Conservation (phyloP, 805 yeast genomes). For the Kluyveromyces wickerhamii region DNA sequence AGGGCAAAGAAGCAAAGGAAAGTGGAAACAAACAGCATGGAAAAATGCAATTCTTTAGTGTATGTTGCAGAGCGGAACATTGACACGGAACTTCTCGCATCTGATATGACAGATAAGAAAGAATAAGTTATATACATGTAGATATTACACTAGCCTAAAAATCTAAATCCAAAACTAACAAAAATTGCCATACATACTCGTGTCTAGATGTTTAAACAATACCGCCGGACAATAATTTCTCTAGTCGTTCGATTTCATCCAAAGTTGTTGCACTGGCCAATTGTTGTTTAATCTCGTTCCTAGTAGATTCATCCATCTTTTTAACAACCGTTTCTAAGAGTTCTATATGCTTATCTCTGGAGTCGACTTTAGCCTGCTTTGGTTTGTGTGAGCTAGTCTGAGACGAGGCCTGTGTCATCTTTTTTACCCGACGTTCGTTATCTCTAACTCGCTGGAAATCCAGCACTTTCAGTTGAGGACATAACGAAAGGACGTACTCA, state of each 20-base stretch:
- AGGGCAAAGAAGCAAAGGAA: too few relatives aligned
- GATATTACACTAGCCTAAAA: too few relatives aligned
- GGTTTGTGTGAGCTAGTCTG: background rate
- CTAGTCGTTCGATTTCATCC: slow-evolving; percentile 69
- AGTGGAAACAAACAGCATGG: too few relatives aligned
- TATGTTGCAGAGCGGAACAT: too few relatives aligned
- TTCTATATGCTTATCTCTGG: slow-evolving; percentile 28
- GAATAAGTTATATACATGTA: too few relatives aligned
- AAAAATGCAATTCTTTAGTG: too few relatives aligned
- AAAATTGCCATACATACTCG: too few relatives aligned
- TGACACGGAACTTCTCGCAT: too few relatives aligned
- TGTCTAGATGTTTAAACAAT: slow-evolving; percentile 8
- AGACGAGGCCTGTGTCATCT: background rate
- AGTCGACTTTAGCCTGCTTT: slow-evolving; percentile 3
- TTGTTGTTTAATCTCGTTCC: slow-evolving; percentile 40
- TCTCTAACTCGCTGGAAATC: slow-evolving; percentile 61
- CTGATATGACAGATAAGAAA: too few relatives aligned
- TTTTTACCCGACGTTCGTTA: slow-evolving; percentile 50
- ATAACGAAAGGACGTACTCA: slow-evolving; percentile 45
- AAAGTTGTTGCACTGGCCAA: slow-evolving; percentile 58
- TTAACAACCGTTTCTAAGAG: slow-evolving; percentile 32
- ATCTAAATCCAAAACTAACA: too few relatives aligned
- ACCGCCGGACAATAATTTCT: slow-evolving; percentile 39
- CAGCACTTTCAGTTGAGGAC: slow-evolving; percentile 56
- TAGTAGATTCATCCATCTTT: slow-evolving; percentile 49